phyloP scores from a whole-genome alignment of 257 asterid species.

The Gentiana dahurica region DNA sequence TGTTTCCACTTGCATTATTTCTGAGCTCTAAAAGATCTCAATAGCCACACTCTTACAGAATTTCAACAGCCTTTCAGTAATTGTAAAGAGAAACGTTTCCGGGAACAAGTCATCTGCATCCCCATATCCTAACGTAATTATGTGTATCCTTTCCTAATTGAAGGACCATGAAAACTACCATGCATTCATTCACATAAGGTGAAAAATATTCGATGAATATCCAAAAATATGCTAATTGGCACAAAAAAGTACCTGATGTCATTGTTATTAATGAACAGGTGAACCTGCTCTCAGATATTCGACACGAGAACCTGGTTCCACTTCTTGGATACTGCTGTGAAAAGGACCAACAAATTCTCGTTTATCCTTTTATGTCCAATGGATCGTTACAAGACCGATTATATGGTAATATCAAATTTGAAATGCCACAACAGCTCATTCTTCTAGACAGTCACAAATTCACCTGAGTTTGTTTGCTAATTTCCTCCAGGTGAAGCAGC shows the following conservation, averaged over 20 bases:
- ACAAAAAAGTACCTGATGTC: too few relatives aligned
- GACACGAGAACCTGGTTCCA: conserved; percentile 74
- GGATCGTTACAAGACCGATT: conserved; percentile 89
- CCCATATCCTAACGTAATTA: too few relatives aligned
- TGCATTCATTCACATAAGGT: neutral
- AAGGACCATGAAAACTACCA: neutral
- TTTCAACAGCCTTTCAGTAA: too few relatives aligned
- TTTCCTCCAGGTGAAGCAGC: conserved; percentile 64
- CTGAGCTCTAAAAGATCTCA: neutral
- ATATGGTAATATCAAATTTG: conserved; percentile 39
- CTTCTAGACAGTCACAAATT: conserved; percentile 6
- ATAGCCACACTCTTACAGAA: neutral
- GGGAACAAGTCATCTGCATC: too few relatives aligned
- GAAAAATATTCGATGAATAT: too few relatives aligned
- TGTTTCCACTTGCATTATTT: neutral
- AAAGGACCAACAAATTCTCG: conserved; percentile 84
- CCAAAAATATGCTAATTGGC: too few relatives aligned
- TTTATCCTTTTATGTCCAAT: conserved; percentile 89
- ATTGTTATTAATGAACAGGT: conserved; percentile 30
- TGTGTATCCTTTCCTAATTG: neutral
- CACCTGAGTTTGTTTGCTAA: conserved; percentile 10
- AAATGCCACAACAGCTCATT: conserved; percentile 6
- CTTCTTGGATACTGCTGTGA: conserved; percentile 85
- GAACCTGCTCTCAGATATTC: conserved; percentile 65
- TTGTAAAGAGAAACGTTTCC: too few relatives aligned